Conservation (phyloP, 2,329 filamentous ascomycete genomes). For the Trichothecium sympodiale region DNA sequence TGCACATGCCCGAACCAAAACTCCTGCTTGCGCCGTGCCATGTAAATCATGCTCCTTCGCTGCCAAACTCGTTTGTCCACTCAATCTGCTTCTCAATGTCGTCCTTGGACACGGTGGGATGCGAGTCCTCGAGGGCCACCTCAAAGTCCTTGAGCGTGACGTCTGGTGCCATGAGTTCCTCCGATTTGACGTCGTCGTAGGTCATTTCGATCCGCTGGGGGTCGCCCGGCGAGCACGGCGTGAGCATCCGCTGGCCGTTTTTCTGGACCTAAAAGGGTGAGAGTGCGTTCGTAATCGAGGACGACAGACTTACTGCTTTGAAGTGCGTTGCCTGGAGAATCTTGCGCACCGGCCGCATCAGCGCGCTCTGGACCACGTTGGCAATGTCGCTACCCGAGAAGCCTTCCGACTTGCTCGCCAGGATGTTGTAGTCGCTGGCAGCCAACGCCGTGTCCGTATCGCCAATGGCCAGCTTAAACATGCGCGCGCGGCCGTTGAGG, state of each 20-base stretch:
- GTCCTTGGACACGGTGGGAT: slow-evolving; percentile 81
- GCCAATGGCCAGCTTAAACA: slow-evolving; percentile 95
- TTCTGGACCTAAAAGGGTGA: slow-evolving; percentile 47
- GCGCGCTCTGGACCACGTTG: slow-evolving; percentile 88
- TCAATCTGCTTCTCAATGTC: slow-evolving; percentile 78
- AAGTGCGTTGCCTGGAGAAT: slow-evolving; percentile 98
- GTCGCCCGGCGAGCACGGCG: slow-evolving; percentile 90
- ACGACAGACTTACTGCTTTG: slow-evolving; percentile 60
- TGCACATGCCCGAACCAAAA: slow-evolving; percentile 2
- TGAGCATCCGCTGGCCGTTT: slow-evolving; percentile 58
- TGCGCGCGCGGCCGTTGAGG: slow-evolving; percentile 71
- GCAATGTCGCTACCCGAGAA: slow-evolving; percentile 95
- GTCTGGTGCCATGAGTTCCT: slow-evolving; percentile 75
- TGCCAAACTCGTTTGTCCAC: slow-evolving; percentile 95
- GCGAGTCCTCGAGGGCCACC: slow-evolving; percentile 76
- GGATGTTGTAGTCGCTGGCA: slow-evolving; percentile 63
- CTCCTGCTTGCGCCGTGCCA: slow-evolving; percentile 1
- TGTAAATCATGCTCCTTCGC: slow-evolving; percentile 54
- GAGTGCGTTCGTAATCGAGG: background rate
- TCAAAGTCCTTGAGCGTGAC: slow-evolving; percentile 87
- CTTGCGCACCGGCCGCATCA: slow-evolving; percentile 96
- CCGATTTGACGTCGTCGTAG: slow-evolving; percentile 78
- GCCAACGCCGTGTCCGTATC: slow-evolving; percentile 80
- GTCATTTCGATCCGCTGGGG: slow-evolving; percentile 81
- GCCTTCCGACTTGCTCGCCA: slow-evolving; percentile 77